Evolutionary conservation across 2,329 filamentous ascomycete genomes (phyloP).

Genomic region (Pezicula neosporulosa): DNA sequence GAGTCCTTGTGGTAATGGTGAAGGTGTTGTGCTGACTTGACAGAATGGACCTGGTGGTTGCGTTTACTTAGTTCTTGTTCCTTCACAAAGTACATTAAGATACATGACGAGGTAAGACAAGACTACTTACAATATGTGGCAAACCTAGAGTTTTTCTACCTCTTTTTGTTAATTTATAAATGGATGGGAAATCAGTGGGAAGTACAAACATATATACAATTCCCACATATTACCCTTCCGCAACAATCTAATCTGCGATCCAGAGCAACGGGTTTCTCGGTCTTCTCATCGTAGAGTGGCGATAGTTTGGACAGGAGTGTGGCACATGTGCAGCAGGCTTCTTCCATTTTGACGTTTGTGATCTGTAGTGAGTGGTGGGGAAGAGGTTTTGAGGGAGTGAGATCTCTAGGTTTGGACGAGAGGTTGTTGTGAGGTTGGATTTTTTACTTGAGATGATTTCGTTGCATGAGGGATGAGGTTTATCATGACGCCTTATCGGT

Average conservation of each 20-base stretch:
- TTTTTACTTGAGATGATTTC: neutral
- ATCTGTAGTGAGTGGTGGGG: too few relatives aligned
- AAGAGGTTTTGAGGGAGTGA: neutral
- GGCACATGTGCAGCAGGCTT: conserved; percentile 68
- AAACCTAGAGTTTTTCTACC: conserved; percentile 24
- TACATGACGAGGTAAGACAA: neutral
- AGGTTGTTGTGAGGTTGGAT: neutral
- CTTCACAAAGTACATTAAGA: neutral
- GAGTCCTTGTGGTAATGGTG: conserved; percentile 60
- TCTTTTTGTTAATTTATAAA: neutral
- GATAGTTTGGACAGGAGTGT: conserved; percentile 53
- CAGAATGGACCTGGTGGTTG: conserved; percentile 59
- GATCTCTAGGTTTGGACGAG: neutral
- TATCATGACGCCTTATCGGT: neutral
- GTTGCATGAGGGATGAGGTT: neutral
- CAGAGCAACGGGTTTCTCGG: conserved; percentile 57
- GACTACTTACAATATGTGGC: conserved; percentile 41
- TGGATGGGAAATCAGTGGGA: neutral
- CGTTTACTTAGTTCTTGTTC: conserved; percentile 1
- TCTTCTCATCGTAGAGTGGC: conserved; percentile 47
- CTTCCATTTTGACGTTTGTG: conserved; percentile 13
- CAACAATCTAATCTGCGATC: conserved; percentile 68
- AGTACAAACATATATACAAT: conserved; percentile 58
- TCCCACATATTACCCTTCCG: conserved; percentile 65
- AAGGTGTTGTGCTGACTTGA: conserved; percentile 63